Conservation (phyloP, 163 green algal genomes). For the Picocystis sp. region DNA sequence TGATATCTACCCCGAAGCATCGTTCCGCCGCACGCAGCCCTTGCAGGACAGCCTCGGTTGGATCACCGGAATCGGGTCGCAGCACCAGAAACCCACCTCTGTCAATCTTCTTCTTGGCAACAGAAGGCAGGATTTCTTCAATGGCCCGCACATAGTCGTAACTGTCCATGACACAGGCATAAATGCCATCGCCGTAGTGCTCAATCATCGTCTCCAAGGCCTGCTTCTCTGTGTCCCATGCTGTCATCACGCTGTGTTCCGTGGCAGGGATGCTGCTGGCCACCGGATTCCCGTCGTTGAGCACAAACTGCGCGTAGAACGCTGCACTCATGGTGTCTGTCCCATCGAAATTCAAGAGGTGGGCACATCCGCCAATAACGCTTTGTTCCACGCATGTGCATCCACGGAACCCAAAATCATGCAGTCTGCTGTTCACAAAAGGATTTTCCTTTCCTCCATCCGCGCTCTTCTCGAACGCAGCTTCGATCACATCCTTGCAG, state of each 20-base stretch:
- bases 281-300: constrained; percentile 65
- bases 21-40: constrained; percentile 18
- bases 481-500: constrained; percentile 52
- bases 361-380: constrained; percentile 64
- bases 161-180: constrained; percentile 65
- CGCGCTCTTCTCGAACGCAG: constrained; percentile 43
- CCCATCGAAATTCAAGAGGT: constrained; percentile 73
- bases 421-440: constrained; percentile 45
- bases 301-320: constrained; percentile 73
- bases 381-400: constrained; percentile 69
- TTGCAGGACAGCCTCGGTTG: constrained; percentile 57
- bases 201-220: constrained; percentile 78
- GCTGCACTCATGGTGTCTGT: constrained; percentile 74
- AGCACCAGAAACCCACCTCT: constrained; percentile 67
- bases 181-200: constrained; percentile 57
- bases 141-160: constrained; percentile 63
- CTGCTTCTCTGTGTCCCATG: constrained; percentile 51
- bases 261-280: constrained; percentile 65
- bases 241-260: constrained; percentile 83
- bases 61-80: constrained; percentile 66
- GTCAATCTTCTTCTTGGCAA: constrained; percentile 36
- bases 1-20: constrained; percentile 52
- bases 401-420: constrained; percentile 82
- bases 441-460: constrained; percentile 32
- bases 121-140: constrained; percentile 41